phyloP scores from a whole-genome alignment of 176 grass and related monocot species.

The Rhipidocladum racemiflorum region DNA sequence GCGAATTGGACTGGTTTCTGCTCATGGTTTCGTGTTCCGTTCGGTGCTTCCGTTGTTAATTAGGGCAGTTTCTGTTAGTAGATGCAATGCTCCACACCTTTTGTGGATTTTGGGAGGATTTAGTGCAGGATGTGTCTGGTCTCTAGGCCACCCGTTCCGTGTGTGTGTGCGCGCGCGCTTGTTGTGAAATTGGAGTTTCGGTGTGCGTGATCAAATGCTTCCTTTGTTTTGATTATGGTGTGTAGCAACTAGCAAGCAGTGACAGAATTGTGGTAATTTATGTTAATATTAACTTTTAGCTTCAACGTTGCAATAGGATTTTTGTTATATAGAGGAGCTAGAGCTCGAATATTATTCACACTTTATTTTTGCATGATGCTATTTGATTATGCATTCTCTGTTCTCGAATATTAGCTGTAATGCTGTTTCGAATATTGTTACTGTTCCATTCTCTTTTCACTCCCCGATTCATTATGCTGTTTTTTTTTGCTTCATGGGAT shows the following conservation, averaged over 20 bases:
- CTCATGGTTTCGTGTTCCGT: not conserved
- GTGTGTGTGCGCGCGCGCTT: not conserved
- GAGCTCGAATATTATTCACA: not conserved
- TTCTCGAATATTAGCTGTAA: not conserved
- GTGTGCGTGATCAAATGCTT: not conserved
- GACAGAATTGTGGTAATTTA: not conserved
- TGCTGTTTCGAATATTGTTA: not conserved
- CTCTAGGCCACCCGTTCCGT: not conserved
- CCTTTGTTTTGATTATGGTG: not conserved
- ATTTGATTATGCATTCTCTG: not conserved
- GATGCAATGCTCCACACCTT: not conserved
- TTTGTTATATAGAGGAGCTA: not conserved
- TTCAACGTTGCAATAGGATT: not conserved
- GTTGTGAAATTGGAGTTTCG: not conserved
- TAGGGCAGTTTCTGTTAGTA: not conserved
- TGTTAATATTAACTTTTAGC: not conserved
- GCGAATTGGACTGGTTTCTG: not conserved
- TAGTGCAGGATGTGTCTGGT: not conserved
- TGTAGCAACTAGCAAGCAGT: not conserved
- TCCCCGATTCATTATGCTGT: not conserved
- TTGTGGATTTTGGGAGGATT: not conserved
- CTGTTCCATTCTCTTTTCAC: not conserved
- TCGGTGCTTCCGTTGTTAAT: not conserved
- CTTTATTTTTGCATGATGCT: not conserved
- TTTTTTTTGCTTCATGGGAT: constrained; percentile 11